phyloP scores from a whole-genome alignment of 768 basidiomycete genomes.

The Boletus rex-veris region DNA sequence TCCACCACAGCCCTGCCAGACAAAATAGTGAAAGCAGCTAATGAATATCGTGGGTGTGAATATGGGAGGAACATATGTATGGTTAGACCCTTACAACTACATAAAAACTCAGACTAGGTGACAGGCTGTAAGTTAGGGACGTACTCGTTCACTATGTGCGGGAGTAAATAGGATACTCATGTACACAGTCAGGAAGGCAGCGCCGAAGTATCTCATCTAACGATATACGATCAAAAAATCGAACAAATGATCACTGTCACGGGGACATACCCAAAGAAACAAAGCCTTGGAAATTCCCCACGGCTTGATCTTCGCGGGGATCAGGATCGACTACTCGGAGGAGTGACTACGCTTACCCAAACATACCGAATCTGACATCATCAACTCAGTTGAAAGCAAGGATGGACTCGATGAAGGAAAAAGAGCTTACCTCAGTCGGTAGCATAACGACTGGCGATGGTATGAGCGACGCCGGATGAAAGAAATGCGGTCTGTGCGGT shows the following conservation, averaged over 20 bases:
- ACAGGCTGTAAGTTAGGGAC: not conserved
- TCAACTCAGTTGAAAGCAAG: not conserved
- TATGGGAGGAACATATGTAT: not conserved
- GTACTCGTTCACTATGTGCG: not conserved
- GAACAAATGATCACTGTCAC: no score
- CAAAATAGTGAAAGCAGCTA: not conserved
- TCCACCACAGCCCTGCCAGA: not conserved
- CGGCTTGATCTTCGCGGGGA: not conserved
- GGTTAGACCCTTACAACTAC: not conserved
- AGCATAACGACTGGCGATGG: not conserved
- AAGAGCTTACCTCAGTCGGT: not conserved
- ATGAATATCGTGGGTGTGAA: not conserved
- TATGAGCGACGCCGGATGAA: not conserved
- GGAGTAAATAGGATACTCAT: not conserved
- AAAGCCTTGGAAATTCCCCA: not conserved
- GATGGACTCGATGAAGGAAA: not conserved
- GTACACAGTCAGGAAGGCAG: not conserved
- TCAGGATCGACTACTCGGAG: not conserved
- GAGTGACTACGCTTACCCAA: not conserved
- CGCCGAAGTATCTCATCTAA: not conserved
- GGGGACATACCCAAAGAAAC: not conserved
- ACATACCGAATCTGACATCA: not conserved
- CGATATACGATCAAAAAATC: not conserved
- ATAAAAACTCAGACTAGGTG: not conserved
- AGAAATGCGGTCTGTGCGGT: no score